These are phyloP conservation scores for Cystoisospora suis DNA, from an alignment of 169 alveolate genomes.

Conservation along the genomic window DNA sequence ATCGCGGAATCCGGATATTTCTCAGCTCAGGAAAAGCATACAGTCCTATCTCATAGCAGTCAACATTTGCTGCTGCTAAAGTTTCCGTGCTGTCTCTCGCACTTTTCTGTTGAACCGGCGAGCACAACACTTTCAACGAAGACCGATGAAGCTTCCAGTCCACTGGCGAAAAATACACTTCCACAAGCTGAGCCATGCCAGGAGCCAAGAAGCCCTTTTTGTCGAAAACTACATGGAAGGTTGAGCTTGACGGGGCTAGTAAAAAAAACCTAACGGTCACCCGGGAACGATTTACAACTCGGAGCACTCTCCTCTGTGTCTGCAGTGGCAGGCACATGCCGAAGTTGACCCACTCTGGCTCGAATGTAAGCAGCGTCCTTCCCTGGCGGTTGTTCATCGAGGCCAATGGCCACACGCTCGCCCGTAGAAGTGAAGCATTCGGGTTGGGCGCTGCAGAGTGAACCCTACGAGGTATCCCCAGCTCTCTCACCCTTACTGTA, in stretches of 20 bases:
- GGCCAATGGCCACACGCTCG: no score
- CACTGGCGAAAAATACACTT: not conserved
- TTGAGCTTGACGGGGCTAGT: not conserved
- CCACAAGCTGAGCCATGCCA: not conserved
- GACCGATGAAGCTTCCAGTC: not conserved
- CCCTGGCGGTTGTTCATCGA: no score
- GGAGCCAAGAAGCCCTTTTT: slow-evolving; percentile 27
- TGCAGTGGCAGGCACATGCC: not conserved
- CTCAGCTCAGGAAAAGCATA: not conserved
- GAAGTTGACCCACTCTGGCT: slow-evolving; percentile 1
- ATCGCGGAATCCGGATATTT: not conserved
- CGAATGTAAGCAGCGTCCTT: no score
- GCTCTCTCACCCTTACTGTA: no score
- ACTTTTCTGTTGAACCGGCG: not conserved
- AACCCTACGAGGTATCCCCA: no score
- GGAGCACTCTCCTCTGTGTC: not conserved
- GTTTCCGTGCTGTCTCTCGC: not conserved
- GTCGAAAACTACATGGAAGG: not conserved
- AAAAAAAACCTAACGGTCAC: not conserved
- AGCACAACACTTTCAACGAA: not conserved
- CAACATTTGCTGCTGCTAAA: not conserved
- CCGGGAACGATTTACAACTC: not conserved
- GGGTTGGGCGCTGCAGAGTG: no score
- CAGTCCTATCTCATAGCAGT: not conserved
- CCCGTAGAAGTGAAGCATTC: no score